A percentile compares a stretch with the other conserved stretches of the same genome.
phyloP scores from a whole-genome alignment of 2,329 filamentous ascomycete species.

The Talaromyces funiculosus region DNA sequence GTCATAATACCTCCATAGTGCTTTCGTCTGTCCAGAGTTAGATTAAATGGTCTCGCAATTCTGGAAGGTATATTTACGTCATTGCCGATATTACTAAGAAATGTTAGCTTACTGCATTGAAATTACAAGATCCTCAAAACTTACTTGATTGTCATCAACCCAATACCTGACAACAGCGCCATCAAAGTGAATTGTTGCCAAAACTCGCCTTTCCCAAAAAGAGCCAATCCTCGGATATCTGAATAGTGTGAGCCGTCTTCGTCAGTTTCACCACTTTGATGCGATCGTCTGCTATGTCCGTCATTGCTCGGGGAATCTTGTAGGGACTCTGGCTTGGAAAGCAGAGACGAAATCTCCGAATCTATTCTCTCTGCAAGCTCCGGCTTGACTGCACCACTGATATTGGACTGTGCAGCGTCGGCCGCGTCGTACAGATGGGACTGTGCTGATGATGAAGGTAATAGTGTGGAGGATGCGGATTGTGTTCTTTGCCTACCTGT shows the following conservation, averaged over 20 bases:
- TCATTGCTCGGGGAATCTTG: slow-evolving; percentile 48
- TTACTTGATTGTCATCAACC: slow-evolving; percentile 98
- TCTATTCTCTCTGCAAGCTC: slow-evolving; percentile 26
- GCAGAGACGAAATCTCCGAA: slow-evolving; percentile 68
- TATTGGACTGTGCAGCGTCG: slow-evolving; percentile 14
- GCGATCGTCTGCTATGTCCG: slow-evolving; percentile 29
- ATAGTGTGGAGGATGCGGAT: slow-evolving; percentile 23
- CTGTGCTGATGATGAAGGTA: slow-evolving; percentile 30
- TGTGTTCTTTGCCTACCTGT: slow-evolving; percentile 33
- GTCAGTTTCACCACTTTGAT: slow-evolving; percentile 45
- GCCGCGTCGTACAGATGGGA: slow-evolving; percentile 8
- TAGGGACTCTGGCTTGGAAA: slow-evolving; percentile 57
- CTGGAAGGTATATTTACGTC: slow-evolving; percentile 47
- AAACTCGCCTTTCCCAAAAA: slow-evolving; percentile 71
- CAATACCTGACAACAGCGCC: slow-evolving; percentile 85
- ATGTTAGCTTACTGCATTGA: neutral
- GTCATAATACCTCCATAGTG: slow-evolving; percentile 83
- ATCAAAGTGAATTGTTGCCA: slow-evolving; percentile 88
- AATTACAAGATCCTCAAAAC: slow-evolving; percentile 24
- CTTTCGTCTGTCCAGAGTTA: slow-evolving; percentile 49
- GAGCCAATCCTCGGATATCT: slow-evolving; percentile 81
- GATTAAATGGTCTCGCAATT: neutral
- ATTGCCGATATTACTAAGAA: slow-evolving; percentile 81
- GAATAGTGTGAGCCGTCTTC: slow-evolving; percentile 68
- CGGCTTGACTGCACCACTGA: slow-evolving; percentile 1